Base-by-base conservation (phyloP, 768 basidiomycete species). In the Hericium erinaceus region DNA sequence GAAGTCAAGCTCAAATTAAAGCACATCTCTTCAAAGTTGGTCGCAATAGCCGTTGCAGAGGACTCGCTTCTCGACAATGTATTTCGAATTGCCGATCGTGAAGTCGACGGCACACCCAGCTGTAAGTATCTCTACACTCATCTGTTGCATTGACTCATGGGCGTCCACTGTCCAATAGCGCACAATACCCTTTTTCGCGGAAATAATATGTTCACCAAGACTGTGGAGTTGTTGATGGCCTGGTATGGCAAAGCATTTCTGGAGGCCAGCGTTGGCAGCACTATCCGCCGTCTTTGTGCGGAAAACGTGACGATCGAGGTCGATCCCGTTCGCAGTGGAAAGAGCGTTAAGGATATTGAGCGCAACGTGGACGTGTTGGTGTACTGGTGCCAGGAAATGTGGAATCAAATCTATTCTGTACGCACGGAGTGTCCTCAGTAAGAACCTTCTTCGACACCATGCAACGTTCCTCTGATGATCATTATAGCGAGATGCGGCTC, bases 241-340 rank as follows among this genome's bases (percentile, higher is more conserved):
- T 83, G 82, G 74, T 88, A 92, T 64, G 91, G 91, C n/a, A 82
- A 76, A 64, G 74, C 75, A 1, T 93, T 92, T 66, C 77, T 95
- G 20, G 89, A 92, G 65, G 81, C 83, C 12, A 89, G 88, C 64
- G 79, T 95, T 44, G 92, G 91, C 5, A 68, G 70, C 26, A 76
- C 82, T 46, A 77, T 95, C 48, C 83, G 87, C 52, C 77, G 79
- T 41, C 73, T 95, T 52, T 87, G 82, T 67, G 69, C 76, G 15
- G 89, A 92, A 61, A 84, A 84, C 66, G 75, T 92, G 60, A 76
- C 81, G 20, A 86, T 95, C 55, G 93, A 95, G 69, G 85, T 92
- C 22, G 89, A 93, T 68, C 87, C 89, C 13, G 73, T 80, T 61
- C 82, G 85, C 57, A 82, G 80, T 49, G 76, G 80, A 13, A 87